Percentiles rank a stretch among this genome's conserved stretches.
Conservation (phyloP, 2,329 filamentous ascomycete species). For the Alternaria angustiovoidea region DNA sequence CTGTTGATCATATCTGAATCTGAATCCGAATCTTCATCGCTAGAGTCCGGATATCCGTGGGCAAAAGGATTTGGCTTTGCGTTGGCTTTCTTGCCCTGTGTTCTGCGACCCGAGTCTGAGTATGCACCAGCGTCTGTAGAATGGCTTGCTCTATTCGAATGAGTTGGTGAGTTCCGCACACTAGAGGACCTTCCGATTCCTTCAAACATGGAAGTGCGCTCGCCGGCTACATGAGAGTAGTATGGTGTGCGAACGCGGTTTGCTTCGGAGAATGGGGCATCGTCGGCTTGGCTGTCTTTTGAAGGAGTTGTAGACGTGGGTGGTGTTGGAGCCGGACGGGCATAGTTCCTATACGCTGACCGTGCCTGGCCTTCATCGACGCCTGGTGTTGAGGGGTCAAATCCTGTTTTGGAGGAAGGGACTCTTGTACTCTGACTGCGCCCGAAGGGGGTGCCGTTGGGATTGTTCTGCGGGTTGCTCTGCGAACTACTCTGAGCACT, state of each 20-base stretch:
- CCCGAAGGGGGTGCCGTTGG: slow-evolving; percentile 49
- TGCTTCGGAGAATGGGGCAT: slow-evolving; percentile 54
- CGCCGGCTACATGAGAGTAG: slow-evolving; percentile 59
- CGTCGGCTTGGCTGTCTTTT: slow-evolving; percentile 32
- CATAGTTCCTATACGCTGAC: slow-evolving; percentile 56
- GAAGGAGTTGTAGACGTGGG: slow-evolving; percentile 27
- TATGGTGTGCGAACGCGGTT: slow-evolving; percentile 64
- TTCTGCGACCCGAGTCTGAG: slow-evolving; percentile 44
- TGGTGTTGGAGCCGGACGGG: slow-evolving; percentile 46
- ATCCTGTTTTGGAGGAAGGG: slow-evolving; percentile 64
- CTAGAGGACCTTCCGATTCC: slow-evolving; percentile 63
- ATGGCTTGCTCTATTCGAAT: slow-evolving; percentile 30
- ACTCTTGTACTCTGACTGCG: slow-evolving; percentile 52
- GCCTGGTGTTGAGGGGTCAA: slow-evolving; percentile 66
- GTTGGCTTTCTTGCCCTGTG: slow-evolving; percentile 36
- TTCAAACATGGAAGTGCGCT: slow-evolving; percentile 65
- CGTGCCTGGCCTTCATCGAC: slow-evolving; percentile 67
- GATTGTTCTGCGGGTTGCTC: slow-evolving; percentile 35
- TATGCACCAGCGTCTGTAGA: slow-evolving; percentile 36
- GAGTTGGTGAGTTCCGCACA: slow-evolving; percentile 58
- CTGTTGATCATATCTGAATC: slow-evolving; percentile 32
- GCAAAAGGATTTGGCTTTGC: slow-evolving; percentile 34
- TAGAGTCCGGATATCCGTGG: slow-evolving; percentile 43
- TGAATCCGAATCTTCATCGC: slow-evolving; percentile 40
- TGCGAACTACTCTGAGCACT: slow-evolving; percentile 13